Evolutionary conservation across 257 asterid species (phyloP).

Genomic region (Osmanthus fragrans): DNA sequence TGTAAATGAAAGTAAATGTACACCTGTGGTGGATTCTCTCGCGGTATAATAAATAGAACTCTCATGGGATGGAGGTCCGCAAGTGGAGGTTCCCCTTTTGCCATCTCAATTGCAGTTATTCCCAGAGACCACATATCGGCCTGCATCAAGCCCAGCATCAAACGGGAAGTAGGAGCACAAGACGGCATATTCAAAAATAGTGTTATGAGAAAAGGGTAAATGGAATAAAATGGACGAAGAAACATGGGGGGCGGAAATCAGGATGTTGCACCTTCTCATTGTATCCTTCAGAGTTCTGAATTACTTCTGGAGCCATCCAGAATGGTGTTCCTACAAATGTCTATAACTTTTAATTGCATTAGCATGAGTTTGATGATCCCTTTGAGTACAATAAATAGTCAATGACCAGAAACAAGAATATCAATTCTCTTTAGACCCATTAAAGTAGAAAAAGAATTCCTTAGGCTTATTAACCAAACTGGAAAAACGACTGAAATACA

Average conservation of each 20-base stretch:
- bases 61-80: constrained; percentile 99
- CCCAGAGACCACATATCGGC: constrained; percentile 99
- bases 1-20: constrained; percentile 17
- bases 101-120: constrained; percentile 97
- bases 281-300: constrained; percentile 96
- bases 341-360: constrained; percentile 66
- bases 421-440: constrained; percentile 8
- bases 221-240: not conserved
- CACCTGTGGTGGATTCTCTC: constrained; percentile 99
- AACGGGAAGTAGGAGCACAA: not conserved
- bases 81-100: constrained; percentile 98
- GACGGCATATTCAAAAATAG: not conserved
- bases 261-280: constrained; percentile 77
- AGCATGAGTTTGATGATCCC: constrained; percentile 39
- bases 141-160: constrained; percentile 48
- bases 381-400: constrained; percentile 23
- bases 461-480: constrained; percentile 10
- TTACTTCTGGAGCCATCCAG: constrained; percentile 99
- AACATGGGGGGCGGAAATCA: not conserved
- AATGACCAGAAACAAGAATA: constrained; percentile 18
- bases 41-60: constrained; percentile 97
- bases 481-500: not conserved
- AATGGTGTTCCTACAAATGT: constrained; percentile 99
- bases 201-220: not conserved
- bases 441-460: not conserved